Evolutionary conservation across 805 yeast species (phyloP).

Genomic region (Cyberlindnera samutprakarnensis): DNA sequence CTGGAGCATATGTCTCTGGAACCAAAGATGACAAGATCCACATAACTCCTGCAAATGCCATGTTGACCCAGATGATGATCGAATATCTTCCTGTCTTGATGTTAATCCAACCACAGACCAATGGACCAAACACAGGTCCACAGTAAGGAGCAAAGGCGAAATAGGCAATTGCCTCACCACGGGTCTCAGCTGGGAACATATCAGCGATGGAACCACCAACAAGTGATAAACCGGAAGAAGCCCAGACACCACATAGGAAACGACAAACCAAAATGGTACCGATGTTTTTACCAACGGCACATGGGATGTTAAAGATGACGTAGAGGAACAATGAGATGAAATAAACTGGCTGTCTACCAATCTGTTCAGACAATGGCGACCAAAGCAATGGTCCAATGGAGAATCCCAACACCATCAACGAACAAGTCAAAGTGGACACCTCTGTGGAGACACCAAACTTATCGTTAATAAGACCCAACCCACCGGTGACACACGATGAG

Average conservation of each 20-base stretch:
- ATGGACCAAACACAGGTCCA: conserved; percentile 87
- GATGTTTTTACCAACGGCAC: conserved; percentile 77
- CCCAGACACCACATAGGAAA: conserved; percentile 80
- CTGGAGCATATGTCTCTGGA: conserved; percentile 93
- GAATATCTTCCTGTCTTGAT: conserved; percentile 64
- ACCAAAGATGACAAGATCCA: conserved; percentile 57
- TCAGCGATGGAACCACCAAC: conserved; percentile 93
- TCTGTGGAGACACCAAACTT: conserved; percentile 65
- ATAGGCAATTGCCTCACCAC: conserved; percentile 87
- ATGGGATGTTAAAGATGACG: conserved; percentile 76
- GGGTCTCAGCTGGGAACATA: conserved; percentile 69
- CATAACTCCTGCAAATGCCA: conserved; percentile 86
- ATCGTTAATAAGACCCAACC: conserved; percentile 58
- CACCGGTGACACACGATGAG: conserved; percentile 86
- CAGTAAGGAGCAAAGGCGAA: conserved; percentile 91
- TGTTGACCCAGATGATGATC: conserved; percentile 79
- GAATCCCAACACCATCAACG: conserved; percentile 86
- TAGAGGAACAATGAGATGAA: conserved; percentile 68
- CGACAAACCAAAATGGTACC: conserved; percentile 77
- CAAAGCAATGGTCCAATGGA: conserved; percentile 81
- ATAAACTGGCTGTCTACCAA: conserved; percentile 82
- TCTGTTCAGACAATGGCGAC: conserved; percentile 83
- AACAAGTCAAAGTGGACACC: conserved; percentile 73
- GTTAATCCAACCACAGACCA: conserved; percentile 80
- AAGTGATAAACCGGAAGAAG: conserved; percentile 74